Evolutionary conservation across 2,329 filamentous ascomycete genomes (phyloP).

Genomic region (Cladosporium oxysporum): DNA sequence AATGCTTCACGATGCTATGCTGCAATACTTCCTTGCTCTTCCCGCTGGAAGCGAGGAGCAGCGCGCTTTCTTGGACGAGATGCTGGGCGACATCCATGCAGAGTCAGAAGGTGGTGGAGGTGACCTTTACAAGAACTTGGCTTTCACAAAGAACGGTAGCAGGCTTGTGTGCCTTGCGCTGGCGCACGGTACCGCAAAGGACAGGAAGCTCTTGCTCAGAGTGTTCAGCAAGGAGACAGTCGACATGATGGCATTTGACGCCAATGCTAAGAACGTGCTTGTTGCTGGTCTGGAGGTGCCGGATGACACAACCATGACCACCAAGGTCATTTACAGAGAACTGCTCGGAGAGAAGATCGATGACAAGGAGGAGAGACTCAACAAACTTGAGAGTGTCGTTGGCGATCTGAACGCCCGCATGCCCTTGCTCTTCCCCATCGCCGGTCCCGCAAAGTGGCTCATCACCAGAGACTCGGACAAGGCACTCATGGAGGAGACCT

Average conservation of each 20-base stretch:
- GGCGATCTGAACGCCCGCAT: conserved; percentile 66
- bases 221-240: conserved; percentile 82
- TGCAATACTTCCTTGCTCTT: conserved; percentile 88
- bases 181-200: conserved; percentile 85
- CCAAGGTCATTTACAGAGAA: conserved; percentile 85
- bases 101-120: conserved; percentile 58
- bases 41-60: conserved; percentile 78
- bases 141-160: conserved; percentile 88
- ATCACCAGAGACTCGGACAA: conserved; percentile 66
- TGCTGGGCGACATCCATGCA: conserved; percentile 85
- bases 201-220: conserved; percentile 84
- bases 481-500: conserved; percentile 70
- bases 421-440: conserved; percentile 79
- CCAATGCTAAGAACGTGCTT: conserved; percentile 76
- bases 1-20: conserved; percentile 96
- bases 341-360: conserved; percentile 65
- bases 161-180: conserved; percentile 78
- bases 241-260: conserved; percentile 79
- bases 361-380: conserved; percentile 49
- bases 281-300: conserved; percentile 86
- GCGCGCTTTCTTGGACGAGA: conserved; percentile 81
- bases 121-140: conserved; percentile 90
- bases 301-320: conserved; percentile 87
- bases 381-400: conserved; percentile 64
- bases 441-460: conserved; percentile 62